Base-by-base conservation (phyloP, 192 early-diverging fungal genomes). In the Backusella sp. region DNA sequence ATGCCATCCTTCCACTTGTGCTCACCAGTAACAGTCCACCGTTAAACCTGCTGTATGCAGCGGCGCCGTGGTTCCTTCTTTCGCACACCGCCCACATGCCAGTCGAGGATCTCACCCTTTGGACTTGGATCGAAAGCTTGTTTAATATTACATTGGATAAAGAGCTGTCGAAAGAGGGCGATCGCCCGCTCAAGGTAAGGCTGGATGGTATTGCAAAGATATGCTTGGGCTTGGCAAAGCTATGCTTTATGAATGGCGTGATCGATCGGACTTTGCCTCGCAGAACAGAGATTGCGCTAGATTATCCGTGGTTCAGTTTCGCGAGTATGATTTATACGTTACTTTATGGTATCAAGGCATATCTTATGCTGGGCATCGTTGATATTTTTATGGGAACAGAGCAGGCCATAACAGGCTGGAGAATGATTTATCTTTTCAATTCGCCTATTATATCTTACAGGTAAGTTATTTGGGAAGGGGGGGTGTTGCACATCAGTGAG, bases 361-460 rank as follows among this genome's bases (percentile, higher is more conserved):
- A 77, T 34, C 46, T 41, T n/a, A 30, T 72, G 17, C 14, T 77
- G 6, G 76, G 76, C 2, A 26, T 66, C 0, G 21, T 72, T 6
- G 76, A 77, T 72, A 49, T 77, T 12, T 59, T 35, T 12, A 46
- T 77, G 49, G 76, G 76, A 3, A 12, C 34, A 12, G 59, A 66
- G 8, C 76, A 77, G 30, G 8, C 19, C 0, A 9, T 77, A 5
- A 44, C 41, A 41, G 76, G 56, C 1, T 35, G 49, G 39, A 49
- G 44, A 12, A 41, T 66, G n/a, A 72, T 77, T 44, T 70, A 77
- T 77, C 28, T 77, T 32, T 77, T 77, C 49, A 30, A 72, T 21
- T 72, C 70, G 0, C 76, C 76, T 28, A 72, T 77, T 66, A 44
- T 77, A 15, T 53, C 76, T 21, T 56, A n/a, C 14, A 68, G 74